Conservation (phyloP, 257 asterid species). For the Marsdenia floribunda region DNA sequence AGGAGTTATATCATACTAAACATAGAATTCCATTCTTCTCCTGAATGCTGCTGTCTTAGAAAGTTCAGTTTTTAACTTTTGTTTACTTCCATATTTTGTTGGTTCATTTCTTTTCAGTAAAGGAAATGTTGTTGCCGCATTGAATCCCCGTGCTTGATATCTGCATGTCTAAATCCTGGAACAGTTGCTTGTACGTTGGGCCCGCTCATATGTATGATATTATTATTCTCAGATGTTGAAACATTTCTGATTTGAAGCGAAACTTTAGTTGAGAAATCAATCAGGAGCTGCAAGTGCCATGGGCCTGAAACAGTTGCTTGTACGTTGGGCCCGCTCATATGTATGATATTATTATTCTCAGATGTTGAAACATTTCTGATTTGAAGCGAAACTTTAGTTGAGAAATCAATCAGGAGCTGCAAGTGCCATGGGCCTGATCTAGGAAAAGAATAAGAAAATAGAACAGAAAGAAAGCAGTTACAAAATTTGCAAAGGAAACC, state of each 20-base stretch:
- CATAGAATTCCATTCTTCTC: neutral
- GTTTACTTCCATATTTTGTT: neutral
- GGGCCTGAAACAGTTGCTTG: neutral
- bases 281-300: too few species aligned
- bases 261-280: too few species aligned
- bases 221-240: too few species aligned
- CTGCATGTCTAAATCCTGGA: neutral
- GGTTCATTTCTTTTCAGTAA: neutral
- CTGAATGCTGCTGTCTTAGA: neutral
- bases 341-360: too few species aligned
- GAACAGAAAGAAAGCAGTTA: too few species aligned
- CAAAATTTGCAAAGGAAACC: neutral
- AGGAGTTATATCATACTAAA: neutral
- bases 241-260: neutral
- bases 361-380: neutral
- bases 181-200: too few species aligned
- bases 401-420: neutral
- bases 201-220: too few species aligned
- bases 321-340: too few species aligned
- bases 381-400: neutral
- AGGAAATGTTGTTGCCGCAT: neutral
- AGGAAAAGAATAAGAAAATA: too few species aligned
- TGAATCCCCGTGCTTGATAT: neutral
- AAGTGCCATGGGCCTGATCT: too few species aligned
- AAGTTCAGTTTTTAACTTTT: neutral